Base-by-base conservation (phyloP, 2,329 filamentous ascomycete species). In the Curvularia verruculosa region DNA sequence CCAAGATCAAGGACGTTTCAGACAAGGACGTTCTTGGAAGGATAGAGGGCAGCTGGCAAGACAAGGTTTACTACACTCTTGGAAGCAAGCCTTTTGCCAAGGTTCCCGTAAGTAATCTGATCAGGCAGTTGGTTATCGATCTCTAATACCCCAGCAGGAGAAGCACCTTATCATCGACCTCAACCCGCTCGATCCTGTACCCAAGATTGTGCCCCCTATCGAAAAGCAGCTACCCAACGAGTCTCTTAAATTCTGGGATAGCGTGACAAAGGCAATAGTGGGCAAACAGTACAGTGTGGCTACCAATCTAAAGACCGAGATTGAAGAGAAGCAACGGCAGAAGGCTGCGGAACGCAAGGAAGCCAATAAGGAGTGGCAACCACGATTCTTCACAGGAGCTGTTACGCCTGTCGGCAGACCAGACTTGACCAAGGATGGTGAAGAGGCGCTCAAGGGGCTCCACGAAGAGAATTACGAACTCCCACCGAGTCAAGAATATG, bases 321-420 rank as follows among this genome's bases (percentile, higher is more conserved):
- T 99, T 10, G 95, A 99, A 77, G 95, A 99, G 76, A 83, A 84
- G 41, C 95, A 99, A 79, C 84, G 95, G 29, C 85, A 90, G 69
- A 94, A 91, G 78, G 93, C 91, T 1, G 87, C 91, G 23, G 87
- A 94, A 72, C 84, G 95, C 41, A 89, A 94, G 72, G 83, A 83
- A 43, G 84, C 83, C 13, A 85, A 87, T 12, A 83, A 85, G 56
- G 84, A 86, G 31, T 99, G 91, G 87, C 82, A 88, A 64, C 95
- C 95, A n/a, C 83, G 92, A 41, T 99, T 96, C 79, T 99, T 99
- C 78, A 87, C 83, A 0, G 83, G 81, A 3, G 81, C 82, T 0
- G 81, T 85, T n/a, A 85, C 84, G 49, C 80, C 84, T 0, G 70
- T 83, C 26, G 88, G 88, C 1, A 83, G 81, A 68, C 88, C 88